phyloP scores from a whole-genome alignment of 2,329 filamentous ascomycete genomes.

The Verticillium zaregamsianum region DNA sequence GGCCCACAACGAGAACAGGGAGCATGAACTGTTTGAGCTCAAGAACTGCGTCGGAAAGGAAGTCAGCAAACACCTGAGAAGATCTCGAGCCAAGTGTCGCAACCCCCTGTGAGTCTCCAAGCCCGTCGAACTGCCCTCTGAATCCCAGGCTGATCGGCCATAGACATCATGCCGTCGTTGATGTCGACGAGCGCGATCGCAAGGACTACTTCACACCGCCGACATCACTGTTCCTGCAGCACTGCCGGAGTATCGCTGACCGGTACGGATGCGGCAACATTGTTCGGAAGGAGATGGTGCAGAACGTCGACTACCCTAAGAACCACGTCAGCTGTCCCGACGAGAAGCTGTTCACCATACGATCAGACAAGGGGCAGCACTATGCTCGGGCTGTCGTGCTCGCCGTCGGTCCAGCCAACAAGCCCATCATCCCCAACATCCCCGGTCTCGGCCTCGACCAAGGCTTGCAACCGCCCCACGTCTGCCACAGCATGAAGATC shows the following conservation, averaged over 20 bases:
- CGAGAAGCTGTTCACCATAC: slow-evolving; percentile 61
- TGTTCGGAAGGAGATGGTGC: slow-evolving; percentile 56
- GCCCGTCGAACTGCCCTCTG: background rate
- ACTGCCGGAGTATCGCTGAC: slow-evolving; percentile 52
- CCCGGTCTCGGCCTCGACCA: slow-evolving; percentile 23
- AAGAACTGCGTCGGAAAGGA: slow-evolving; percentile 73
- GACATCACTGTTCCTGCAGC: slow-evolving; percentile 55
- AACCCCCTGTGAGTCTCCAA: slow-evolving; percentile 13
- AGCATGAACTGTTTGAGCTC: slow-evolving; percentile 65
- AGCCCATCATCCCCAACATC: slow-evolving; percentile 42
- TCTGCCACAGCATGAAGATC: slow-evolving; percentile 63
- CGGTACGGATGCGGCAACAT: slow-evolving; percentile 51
- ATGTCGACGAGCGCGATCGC: slow-evolving; percentile 62
- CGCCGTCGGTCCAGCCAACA: slow-evolving; percentile 65
- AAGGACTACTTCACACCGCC: slow-evolving; percentile 68
- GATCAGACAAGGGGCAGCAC: slow-evolving; percentile 46
- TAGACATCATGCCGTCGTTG: slow-evolving; percentile 38
- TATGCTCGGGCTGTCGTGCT: slow-evolving; percentile 63
- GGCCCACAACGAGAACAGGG: slow-evolving; percentile 56
- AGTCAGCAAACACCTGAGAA: slow-evolving; percentile 73
- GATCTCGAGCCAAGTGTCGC: slow-evolving; percentile 22
- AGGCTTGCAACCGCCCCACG: slow-evolving; percentile 29
- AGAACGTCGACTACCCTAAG: slow-evolving; percentile 54
- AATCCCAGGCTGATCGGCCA: slow-evolving; percentile 5
- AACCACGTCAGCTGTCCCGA: slow-evolving; percentile 21